These are phyloP conservation scores for Asterophora lycoperdoides DNA, from an alignment of 768 basidiomycete genomes.

Conservation along the genomic window DNA sequence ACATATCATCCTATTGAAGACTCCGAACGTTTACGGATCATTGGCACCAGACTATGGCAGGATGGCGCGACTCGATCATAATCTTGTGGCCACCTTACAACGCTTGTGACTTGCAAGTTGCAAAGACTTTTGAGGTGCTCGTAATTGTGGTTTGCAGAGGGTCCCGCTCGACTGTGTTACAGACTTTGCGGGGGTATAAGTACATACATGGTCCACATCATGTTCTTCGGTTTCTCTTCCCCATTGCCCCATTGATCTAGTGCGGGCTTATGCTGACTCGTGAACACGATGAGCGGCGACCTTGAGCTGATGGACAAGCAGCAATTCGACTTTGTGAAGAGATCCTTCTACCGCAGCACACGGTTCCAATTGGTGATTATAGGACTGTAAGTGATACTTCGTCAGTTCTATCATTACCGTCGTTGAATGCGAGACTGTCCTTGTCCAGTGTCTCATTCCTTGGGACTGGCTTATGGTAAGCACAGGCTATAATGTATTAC, in stretches of 20 bases:
- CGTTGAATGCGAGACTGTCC: background rate
- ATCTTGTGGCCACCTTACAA: no score
- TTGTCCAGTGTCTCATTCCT: constrained; percentile 9
- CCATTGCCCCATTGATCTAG: background rate
- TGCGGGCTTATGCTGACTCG: background rate
- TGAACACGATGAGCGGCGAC: constrained; percentile 3
- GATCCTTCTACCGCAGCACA: constrained; percentile 14
- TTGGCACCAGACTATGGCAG: no score
- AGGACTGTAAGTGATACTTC: constrained; percentile 8
- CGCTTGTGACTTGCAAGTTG: no score
- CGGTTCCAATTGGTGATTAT: constrained; percentile 13
- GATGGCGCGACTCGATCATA: no score
- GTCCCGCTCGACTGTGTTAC: background rate
- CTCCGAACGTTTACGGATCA: no score
- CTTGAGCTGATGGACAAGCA: background rate
- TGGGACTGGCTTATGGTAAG: constrained; percentile 10
- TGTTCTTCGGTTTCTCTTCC: background rate
- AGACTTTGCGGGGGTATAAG: constrained; percentile 2
- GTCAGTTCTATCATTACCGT: background rate
- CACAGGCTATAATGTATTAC: background rate
- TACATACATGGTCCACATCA: background rate
- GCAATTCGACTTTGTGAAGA: background rate
- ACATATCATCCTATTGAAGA: no score
- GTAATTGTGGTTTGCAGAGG: background rate
- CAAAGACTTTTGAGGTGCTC: no score